phyloP scores from a whole-genome alignment of 129 eudicot species.

The Sambucus nigra region DNA sequence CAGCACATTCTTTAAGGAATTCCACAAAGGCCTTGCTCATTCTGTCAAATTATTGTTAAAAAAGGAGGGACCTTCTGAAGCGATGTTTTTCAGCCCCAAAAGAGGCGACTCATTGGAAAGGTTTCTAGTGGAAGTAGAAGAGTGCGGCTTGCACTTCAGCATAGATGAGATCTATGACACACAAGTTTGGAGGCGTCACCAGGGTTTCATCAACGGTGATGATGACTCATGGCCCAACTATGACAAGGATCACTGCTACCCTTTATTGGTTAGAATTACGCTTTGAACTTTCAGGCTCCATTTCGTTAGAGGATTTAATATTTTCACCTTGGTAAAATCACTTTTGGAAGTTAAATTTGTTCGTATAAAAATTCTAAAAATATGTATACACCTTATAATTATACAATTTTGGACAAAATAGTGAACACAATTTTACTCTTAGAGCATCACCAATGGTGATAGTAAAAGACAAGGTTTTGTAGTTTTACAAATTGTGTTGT shows the following conservation, averaged over 20 bases:
- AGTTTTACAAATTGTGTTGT: no score
- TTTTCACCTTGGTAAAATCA: no score
- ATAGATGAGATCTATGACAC: conserved; percentile 58
- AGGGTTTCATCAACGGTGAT: conserved; percentile 24
- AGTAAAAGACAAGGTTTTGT: no score
- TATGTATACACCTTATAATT: no score
- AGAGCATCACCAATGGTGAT: no score
- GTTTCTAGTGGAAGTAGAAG: conserved; percentile 39
- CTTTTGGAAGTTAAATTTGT: no score
- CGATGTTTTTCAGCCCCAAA: conserved; percentile 74
- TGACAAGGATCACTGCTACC: conserved; percentile 87
- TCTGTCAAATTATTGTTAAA: conserved; percentile 61
- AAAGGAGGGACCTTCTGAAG: conserved; percentile 63
- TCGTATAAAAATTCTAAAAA: no score
- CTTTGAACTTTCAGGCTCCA: conserved; percentile 39
- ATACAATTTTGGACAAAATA: no score
- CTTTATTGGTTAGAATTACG: conserved; percentile 48
- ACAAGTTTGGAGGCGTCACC: conserved; percentile 46
- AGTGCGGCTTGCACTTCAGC: conserved; percentile 42
- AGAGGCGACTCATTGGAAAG: conserved; percentile 60
- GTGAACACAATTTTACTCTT: no score
- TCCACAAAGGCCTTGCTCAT: conserved; percentile 60
- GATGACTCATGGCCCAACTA: conserved; percentile 75
- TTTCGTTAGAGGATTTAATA: no score
- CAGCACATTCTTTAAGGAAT: conserved; percentile 78